Evolutionary conservation across 495 filamentous ascomycete genomes (phyloP).

Genomic region (Talaromyces stipitatus): DNA sequence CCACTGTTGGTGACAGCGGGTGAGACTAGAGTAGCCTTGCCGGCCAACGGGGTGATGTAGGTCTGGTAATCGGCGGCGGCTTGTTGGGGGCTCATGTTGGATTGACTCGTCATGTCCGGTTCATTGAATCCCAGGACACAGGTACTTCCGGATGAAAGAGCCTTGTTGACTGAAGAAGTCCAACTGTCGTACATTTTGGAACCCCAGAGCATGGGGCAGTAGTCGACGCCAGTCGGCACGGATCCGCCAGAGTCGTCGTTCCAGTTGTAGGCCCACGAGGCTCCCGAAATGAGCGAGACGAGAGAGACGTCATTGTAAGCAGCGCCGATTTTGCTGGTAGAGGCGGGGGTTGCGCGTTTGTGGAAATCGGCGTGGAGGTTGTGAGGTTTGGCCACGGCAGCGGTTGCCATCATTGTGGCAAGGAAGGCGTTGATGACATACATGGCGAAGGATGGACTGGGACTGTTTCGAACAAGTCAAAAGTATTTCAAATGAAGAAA

Average conservation of each 20-base stretch:
- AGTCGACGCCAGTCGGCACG: slow-evolving; percentile 45
- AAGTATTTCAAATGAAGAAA: not conserved
- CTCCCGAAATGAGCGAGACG: slow-evolving; percentile 30
- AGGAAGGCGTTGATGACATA: slow-evolving; percentile 27
- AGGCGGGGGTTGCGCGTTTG: slow-evolving; percentile 10
- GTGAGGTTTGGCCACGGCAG: slow-evolving; percentile 28
- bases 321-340: slow-evolving; percentile 54
- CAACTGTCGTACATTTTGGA: slow-evolving; percentile 50
- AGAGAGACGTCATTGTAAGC: slow-evolving; percentile 65
- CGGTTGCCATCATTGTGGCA: slow-evolving; percentile 28
- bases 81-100: slow-evolving; percentile 51
- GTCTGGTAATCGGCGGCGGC: slow-evolving; percentile 56
- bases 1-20: slow-evolving; percentile 71
- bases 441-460: slow-evolving; percentile 5
- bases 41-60: slow-evolving; percentile 64
- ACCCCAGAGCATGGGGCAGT: slow-evolving; percentile 72
- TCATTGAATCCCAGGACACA: slow-evolving; percentile 83
- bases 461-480: not conserved
- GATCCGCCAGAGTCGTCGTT: slow-evolving; percentile 31
- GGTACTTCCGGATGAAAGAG: slow-evolving; percentile 49
- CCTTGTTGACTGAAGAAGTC: slow-evolving; percentile 46
- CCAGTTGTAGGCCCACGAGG: slow-evolving; percentile 82
- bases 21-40: slow-evolving; percentile 58
- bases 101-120: slow-evolving; percentile 60
- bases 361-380: slow-evolving; percentile 1